Evolutionary conservation across 1,139 yeast species (phyloP).

Genomic region (Candida sp.): DNA sequence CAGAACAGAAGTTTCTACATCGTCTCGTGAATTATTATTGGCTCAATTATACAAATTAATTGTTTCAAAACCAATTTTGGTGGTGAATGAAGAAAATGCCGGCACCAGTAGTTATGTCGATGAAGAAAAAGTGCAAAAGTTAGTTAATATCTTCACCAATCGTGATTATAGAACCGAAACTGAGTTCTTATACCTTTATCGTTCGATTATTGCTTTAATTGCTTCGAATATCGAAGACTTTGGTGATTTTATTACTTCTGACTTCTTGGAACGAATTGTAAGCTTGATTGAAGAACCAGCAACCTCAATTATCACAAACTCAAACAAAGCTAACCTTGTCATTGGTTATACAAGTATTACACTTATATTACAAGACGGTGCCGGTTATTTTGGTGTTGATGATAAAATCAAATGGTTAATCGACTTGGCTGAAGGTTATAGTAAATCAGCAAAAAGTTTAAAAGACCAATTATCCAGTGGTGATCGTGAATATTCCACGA

Average conservation of each 20-base stretch:
- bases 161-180: conserved; percentile 37
- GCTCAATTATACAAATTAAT: conserved; percentile 50
- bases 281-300: conserved; percentile 34
- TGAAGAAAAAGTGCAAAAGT: conserved; percentile 32
- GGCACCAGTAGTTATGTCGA: conserved; percentile 32
- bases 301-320: conserved; percentile 28
- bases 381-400: conserved; percentile 50
- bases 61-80: conserved; percentile 39
- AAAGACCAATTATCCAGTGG: conserved; percentile 34
- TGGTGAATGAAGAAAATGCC: conserved; percentile 33
- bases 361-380: conserved; percentile 45
- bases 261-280: conserved; percentile 32
- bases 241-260: conserved; percentile 41
- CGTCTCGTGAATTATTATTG: conserved; percentile 47
- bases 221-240: conserved; percentile 52
- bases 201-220: conserved; percentile 42
- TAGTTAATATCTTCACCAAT: conserved; percentile 27
- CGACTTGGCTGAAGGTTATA: conserved; percentile 45
- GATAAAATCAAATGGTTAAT: conserved; percentile 40
- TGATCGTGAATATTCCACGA: conserved; percentile 43
- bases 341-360: conserved; percentile 44
- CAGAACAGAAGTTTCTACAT: conserved; percentile 44
- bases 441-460: conserved; percentile 31
- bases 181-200: conserved; percentile 41
- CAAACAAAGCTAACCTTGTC: conserved; percentile 37